These are phyloP conservation scores for Infundibulicybe gibba DNA, from an alignment of 768 basidiomycete genomes.

Conservation along the genomic window DNA sequence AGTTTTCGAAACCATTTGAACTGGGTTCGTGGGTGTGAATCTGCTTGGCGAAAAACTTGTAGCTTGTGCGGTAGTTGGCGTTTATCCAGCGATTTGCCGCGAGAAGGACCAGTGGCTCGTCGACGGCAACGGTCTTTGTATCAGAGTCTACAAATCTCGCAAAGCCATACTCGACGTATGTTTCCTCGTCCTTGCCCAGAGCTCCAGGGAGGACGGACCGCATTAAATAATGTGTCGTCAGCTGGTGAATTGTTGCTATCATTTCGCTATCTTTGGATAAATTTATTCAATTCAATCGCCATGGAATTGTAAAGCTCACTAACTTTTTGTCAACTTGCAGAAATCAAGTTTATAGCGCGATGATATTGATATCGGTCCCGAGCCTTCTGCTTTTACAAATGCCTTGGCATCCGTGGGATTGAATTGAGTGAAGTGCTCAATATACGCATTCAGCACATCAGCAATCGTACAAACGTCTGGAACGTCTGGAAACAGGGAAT, in stretches of 20 bases:
- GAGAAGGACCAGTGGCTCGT: slow-evolving; percentile 42
- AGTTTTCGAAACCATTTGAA: slow-evolving; percentile 45
- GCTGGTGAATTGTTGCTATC: slow-evolving; percentile 32
- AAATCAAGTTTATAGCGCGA: slow-evolving; percentile 37
- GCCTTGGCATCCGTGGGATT: slow-evolving; percentile 31
- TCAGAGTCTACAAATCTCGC: slow-evolving; percentile 38
- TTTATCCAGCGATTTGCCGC: slow-evolving; percentile 40
- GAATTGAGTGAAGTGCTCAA: slow-evolving; percentile 35
- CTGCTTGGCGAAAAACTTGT: slow-evolving; percentile 33
- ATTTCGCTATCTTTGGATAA: slow-evolving; percentile 27
- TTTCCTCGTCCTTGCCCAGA: slow-evolving; percentile 36
- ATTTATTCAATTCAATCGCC: background rate
- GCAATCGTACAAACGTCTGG: too few species aligned
- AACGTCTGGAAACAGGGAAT: too few species aligned
- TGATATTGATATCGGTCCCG: slow-evolving; percentile 22
- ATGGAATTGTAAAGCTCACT: slow-evolving; percentile 5
- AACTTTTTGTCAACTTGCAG: slow-evolving; percentile 38
- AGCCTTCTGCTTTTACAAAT: slow-evolving; percentile 25
- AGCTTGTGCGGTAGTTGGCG: slow-evolving; percentile 26
- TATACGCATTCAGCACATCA: slow-evolving; percentile 37
- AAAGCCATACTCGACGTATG: slow-evolving; percentile 41
- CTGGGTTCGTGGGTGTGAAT: slow-evolving; percentile 24
- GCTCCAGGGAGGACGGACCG: slow-evolving; percentile 30
- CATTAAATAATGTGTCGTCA: slow-evolving; percentile 37
- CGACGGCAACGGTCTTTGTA: slow-evolving; percentile 31